phyloP scores from a whole-genome alignment of 1,284 basidiomycete genomes.

The Sporisorium exsertum region DNA sequence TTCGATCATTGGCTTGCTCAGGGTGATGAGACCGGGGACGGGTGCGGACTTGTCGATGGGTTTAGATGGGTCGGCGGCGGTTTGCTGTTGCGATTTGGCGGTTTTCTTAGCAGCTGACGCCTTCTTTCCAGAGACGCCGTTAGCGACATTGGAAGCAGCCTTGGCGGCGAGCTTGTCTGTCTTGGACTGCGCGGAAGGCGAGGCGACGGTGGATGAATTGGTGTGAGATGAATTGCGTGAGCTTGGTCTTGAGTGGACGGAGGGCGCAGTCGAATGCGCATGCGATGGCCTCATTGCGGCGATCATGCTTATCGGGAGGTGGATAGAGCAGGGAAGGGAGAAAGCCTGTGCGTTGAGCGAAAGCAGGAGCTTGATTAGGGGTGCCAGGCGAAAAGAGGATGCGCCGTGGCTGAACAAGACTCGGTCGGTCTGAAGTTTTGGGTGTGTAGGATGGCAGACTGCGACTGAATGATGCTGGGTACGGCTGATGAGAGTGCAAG shows the following conservation, averaged over 20 bases:
- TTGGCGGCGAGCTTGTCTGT: conserved; percentile 37
- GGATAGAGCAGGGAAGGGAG: too few species aligned
- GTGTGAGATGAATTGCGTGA: conserved; percentile 47
- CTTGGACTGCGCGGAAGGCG: conserved; percentile 39
- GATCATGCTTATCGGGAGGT: conserved; percentile 42
- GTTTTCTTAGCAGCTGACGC: conserved; percentile 37
- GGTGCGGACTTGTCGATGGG: conserved; percentile 12
- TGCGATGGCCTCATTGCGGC: conserved; percentile 59
- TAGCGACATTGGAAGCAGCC: conserved; percentile 29
- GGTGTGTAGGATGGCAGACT: neutral
- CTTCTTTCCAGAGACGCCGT: conserved; percentile 41
- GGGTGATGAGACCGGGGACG: conserved; percentile 52
- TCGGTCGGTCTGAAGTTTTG: neutral
- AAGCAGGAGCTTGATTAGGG: neutral
- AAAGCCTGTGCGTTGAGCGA: neutral
- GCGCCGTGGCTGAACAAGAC: too few species aligned
- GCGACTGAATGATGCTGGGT: too few species aligned
- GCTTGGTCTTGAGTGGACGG: conserved; percentile 47
- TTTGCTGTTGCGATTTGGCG: conserved; percentile 26
- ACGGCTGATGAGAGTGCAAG: neutral
- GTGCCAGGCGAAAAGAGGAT: neutral
- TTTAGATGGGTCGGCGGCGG: conserved; percentile 6
- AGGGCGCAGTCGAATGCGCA: conserved; percentile 40
- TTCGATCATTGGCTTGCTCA: conserved; percentile 49
- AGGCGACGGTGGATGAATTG: conserved; percentile 28